Conservation (phyloP, 164 flowering plant genomes). For the Dillenia turbinata region DNA sequence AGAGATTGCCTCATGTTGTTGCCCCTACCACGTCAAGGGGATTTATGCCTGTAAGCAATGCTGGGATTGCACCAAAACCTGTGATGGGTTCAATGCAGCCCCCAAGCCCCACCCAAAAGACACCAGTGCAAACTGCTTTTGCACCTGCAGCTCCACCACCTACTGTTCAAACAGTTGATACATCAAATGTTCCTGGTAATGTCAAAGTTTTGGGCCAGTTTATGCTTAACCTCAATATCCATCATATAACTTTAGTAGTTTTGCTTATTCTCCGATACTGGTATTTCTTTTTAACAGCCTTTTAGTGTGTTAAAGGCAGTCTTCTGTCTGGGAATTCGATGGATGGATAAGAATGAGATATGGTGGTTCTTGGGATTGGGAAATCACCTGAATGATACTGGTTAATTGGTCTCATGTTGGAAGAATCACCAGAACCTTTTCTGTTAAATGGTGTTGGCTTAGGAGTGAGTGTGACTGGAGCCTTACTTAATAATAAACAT, state of each 20-base stretch:
- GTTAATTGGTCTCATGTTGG: too few species aligned
- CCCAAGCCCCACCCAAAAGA: conserved; percentile 53
- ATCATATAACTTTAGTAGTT: too few species aligned
- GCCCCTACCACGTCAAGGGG: conserved; percentile 53
- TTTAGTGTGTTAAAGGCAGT: too few species aligned
- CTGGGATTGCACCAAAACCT: conserved; percentile 58
- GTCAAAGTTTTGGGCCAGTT: background rate
- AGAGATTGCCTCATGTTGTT: conserved; percentile 48
- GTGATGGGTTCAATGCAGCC: conserved; percentile 55
- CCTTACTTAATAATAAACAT: too few species aligned
- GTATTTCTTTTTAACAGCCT: background rate
- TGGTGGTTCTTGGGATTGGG: too few species aligned
- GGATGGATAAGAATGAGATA: too few species aligned
- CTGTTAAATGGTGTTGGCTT: too few species aligned
- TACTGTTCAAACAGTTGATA: conserved; percentile 88
- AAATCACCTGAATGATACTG: too few species aligned
- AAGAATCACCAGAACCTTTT: too few species aligned
- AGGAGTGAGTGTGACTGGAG: too few species aligned
- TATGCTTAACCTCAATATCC: too few species aligned
- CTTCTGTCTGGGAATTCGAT: too few species aligned
- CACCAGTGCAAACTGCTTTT: conserved; percentile 35
- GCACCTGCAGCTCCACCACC: conserved; percentile 84
- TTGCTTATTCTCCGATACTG: background rate
- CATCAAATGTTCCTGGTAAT: conserved; percentile 90
- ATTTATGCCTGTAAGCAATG: conserved; percentile 54